Conservation (phyloP, 139 green algal species). For the Coelastrella sp. region DNA sequence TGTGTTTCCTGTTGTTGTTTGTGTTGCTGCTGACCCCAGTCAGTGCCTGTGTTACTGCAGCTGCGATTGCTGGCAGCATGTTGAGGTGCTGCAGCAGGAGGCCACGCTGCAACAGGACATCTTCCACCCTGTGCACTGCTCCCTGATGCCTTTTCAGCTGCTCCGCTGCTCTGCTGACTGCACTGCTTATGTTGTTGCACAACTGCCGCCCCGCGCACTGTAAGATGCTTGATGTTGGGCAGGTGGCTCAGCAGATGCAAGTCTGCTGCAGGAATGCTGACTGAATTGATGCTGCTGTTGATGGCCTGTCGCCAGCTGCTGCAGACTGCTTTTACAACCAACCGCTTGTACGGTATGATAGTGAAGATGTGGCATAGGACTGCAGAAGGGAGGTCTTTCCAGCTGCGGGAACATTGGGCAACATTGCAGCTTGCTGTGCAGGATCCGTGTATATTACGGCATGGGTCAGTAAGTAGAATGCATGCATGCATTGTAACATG, state of each 20-base stretch:
- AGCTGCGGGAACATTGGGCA: background rate
- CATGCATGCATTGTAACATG: background rate
- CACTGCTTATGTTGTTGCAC: background rate
- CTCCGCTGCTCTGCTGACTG: background rate
- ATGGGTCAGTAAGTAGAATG: background rate
- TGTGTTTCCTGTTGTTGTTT: background rate
- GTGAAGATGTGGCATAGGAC: constrained; percentile 31
- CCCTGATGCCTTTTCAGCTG: background rate
- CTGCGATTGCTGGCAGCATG: background rate
- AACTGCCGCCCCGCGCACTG: background rate
- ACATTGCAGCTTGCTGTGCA: background rate
- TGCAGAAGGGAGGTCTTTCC: constrained; percentile 17
- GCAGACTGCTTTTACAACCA: constrained; percentile 31
- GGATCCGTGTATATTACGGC: too few relatives aligned
- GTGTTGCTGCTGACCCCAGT: background rate
- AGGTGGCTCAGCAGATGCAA: background rate
- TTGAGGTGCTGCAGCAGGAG: background rate
- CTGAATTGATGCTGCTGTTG: constrained; percentile 23
- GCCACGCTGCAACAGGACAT: too few relatives aligned
- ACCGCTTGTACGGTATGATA: constrained; percentile 22
- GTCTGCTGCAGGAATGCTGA: constrained; percentile 27
- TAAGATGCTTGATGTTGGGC: constrained; percentile 26
- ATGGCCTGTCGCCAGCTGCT: constrained; percentile 32
- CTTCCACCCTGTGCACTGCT: background rate
- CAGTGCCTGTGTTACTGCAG: background rate